These are phyloP conservation scores for Gentiana dahurica DNA, from an alignment of 257 asterid genomes.

Conservation along the genomic window DNA sequence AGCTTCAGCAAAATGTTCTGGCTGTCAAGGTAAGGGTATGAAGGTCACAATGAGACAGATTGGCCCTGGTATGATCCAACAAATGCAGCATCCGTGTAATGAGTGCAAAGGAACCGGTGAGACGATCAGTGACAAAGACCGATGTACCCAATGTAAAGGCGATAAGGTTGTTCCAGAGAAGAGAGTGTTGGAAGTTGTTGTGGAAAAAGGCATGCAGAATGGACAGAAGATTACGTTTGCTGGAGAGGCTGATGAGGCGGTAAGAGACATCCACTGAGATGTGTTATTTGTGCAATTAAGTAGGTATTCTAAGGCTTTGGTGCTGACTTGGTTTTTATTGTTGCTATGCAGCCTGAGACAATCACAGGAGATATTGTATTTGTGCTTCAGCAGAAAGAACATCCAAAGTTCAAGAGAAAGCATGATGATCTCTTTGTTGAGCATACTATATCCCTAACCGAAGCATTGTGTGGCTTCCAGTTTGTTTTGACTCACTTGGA, in stretches of 20 bases:
- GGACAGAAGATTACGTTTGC: slow-evolving; percentile 22
- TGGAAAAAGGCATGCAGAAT: slow-evolving; percentile 38
- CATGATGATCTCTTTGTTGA: slow-evolving; percentile 21
- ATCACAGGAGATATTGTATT: slow-evolving; percentile 14
- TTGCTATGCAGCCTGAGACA: slow-evolving; percentile 26
- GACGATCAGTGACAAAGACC: slow-evolving; percentile 22
- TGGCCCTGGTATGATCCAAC: slow-evolving; percentile 42
- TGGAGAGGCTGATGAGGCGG: slow-evolving; percentile 39
- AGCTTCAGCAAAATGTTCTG: slow-evolving; percentile 28
- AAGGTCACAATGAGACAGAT: slow-evolving; percentile 19
- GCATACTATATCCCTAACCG: slow-evolving; percentile 21
- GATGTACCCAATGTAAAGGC: slow-evolving; percentile 36
- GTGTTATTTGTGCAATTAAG: neutral
- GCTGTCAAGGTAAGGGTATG: slow-evolving; percentile 44
- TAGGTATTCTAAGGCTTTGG: neutral
- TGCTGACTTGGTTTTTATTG: slow-evolving; percentile 1
- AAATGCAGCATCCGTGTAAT: slow-evolving; percentile 35
- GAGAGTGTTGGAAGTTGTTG: slow-evolving; percentile 31
- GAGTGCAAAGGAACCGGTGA: slow-evolving; percentile 51
- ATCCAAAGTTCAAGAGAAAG: slow-evolving; percentile 14
- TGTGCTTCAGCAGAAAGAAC: slow-evolving; percentile 17
- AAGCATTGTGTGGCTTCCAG: slow-evolving; percentile 28
- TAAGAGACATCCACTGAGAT: slow-evolving; percentile 8
- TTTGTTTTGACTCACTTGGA: slow-evolving; percentile 27
- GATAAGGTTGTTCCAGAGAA: slow-evolving; percentile 25